A percentile compares a stretch with the other conserved stretches of the same genome.
These are phyloP conservation scores for Diophrys appendiculata DNA, from an alignment of 73 alveolate species.

Conservation along the genomic window DNA sequence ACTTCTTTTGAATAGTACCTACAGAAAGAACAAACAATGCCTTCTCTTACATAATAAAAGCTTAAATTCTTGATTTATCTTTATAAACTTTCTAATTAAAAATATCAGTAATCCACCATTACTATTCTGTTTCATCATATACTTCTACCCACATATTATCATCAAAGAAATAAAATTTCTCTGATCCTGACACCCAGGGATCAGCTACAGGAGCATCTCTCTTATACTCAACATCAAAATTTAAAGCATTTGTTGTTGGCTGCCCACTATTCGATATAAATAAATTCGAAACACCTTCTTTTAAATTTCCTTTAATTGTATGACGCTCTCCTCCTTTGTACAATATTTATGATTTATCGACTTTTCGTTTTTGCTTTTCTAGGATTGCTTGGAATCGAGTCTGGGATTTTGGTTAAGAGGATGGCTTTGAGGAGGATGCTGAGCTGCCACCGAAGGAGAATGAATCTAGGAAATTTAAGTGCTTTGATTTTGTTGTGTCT, in stretches of 20 bases:
- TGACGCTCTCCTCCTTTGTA: neutral
- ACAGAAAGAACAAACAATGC: conserved; percentile 24
- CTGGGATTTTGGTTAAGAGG: too few species aligned
- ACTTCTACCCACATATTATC: conserved; percentile 32
- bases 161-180: neutral
- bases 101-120: conserved; percentile 49
- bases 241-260: too few species aligned
- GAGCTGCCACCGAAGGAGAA: conserved; percentile 18
- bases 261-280: too few species aligned
- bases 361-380: neutral
- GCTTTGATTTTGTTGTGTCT: neutral
- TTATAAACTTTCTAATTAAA: conserved; percentile 3
- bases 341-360: neutral
- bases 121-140: conserved; percentile 21
- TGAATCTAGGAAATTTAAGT: conserved; percentile 19
- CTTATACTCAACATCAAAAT: too few species aligned
- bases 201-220: too few species aligned
- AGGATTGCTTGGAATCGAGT: too few species aligned
- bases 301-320: neutral
- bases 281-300: too few species aligned
- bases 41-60: conserved; percentile 1
- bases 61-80: neutral
- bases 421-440: too few species aligned
- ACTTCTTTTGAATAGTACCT: neutral
- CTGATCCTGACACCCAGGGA: neutral